Percentiles rank a stretch among this genome's conserved stretches.
phyloP scores from a whole-genome alignment of 371 early-diverging fungal genomes.

The Rhizopus microsporus region DNA sequence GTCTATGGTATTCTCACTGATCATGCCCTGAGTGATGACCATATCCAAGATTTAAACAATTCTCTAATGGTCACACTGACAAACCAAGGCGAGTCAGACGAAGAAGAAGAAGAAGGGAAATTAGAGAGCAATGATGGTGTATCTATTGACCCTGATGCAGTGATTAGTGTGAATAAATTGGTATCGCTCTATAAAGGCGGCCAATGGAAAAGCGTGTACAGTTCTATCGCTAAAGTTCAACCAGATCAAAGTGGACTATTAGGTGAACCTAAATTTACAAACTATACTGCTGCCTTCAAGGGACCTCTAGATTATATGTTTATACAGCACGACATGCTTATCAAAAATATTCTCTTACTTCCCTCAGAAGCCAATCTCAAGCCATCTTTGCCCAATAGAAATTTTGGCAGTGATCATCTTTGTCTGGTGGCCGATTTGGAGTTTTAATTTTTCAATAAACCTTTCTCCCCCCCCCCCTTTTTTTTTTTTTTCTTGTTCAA shows the following conservation, averaged over 20 bases:
- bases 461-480: not conserved
- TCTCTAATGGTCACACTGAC: slow-evolving; percentile 15
- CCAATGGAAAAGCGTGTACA: slow-evolving; percentile 41
- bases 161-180: slow-evolving; percentile 3
- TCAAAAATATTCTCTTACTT: slow-evolving; percentile 16
- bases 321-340: slow-evolving; percentile 28
- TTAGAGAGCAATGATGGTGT: slow-evolving; percentile 4
- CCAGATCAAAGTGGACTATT: slow-evolving; percentile 10
- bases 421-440: slow-evolving; percentile 44
- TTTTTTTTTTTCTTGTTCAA: not conserved
- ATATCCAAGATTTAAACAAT: slow-evolving; percentile 25
- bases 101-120: slow-evolving; percentile 14
- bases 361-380: slow-evolving; percentile 43
- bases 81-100: not conserved
- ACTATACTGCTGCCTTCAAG: slow-evolving; percentile 53
- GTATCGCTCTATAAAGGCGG: slow-evolving; percentile 27
- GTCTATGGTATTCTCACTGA: slow-evolving; percentile 31
- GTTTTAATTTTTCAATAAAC: not conserved
- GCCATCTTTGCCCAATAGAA: slow-evolving; percentile 54
- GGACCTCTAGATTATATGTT: slow-evolving; percentile 60
- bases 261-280: slow-evolving; percentile 58
- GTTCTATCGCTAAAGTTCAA: slow-evolving; percentile 23
- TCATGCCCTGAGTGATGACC: slow-evolving; percentile 13
- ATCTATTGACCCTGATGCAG: not conserved
- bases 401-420: slow-evolving; percentile 50